These are phyloP conservation scores for Neurospora crassa DNA, from an alignment of 2,329 filamentous ascomycete genomes.

Conservation along the genomic window DNA sequence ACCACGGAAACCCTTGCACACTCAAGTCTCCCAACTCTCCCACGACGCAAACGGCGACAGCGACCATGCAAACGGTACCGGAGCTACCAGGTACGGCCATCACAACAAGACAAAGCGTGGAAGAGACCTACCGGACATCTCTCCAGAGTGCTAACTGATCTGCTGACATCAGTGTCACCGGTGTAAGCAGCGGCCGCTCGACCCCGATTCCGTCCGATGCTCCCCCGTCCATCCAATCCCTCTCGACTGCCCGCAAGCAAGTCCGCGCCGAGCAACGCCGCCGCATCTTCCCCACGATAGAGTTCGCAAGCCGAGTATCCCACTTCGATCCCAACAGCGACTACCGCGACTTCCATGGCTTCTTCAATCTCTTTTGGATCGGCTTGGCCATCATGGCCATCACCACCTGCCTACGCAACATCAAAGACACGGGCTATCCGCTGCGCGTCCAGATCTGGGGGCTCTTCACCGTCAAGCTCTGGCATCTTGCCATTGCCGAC, in stretches of 20 bases:
- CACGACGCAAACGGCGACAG: slow-evolving; percentile 27
- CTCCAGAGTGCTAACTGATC: slow-evolving; percentile 6
- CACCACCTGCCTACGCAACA: slow-evolving; percentile 84
- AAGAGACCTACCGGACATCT: not conserved
- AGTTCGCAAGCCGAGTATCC: slow-evolving; percentile 82
- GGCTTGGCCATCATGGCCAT: slow-evolving; percentile 93
- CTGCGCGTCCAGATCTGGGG: slow-evolving; percentile 80
- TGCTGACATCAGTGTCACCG: not conserved
- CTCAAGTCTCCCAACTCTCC: slow-evolving; percentile 35
- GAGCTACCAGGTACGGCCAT: slow-evolving; percentile 33
- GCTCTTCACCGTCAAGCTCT: slow-evolving; percentile 79
- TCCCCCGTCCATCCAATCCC: slow-evolving; percentile 80
- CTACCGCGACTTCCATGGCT: slow-evolving; percentile 89
- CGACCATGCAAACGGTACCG: slow-evolving; percentile 16
- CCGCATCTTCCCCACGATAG: slow-evolving; percentile 84
- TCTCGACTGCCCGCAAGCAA: slow-evolving; percentile 77
- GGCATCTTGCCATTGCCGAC: slow-evolving; percentile 77
- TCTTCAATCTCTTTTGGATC: slow-evolving; percentile 98
- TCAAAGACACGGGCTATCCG: slow-evolving; percentile 86
- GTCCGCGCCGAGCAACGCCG: slow-evolving; percentile 71
- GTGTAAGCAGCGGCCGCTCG: slow-evolving; percentile 56
- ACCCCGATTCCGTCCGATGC: slow-evolving; percentile 83
- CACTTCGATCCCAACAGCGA: slow-evolving; percentile 92
- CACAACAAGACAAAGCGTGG: not conserved
- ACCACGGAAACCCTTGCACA: slow-evolving; percentile 39